These are phyloP conservation scores for Anaeramoeba flamelloides DNA, from an alignment of 78 protist genomes.

Conservation along the genomic window DNA sequence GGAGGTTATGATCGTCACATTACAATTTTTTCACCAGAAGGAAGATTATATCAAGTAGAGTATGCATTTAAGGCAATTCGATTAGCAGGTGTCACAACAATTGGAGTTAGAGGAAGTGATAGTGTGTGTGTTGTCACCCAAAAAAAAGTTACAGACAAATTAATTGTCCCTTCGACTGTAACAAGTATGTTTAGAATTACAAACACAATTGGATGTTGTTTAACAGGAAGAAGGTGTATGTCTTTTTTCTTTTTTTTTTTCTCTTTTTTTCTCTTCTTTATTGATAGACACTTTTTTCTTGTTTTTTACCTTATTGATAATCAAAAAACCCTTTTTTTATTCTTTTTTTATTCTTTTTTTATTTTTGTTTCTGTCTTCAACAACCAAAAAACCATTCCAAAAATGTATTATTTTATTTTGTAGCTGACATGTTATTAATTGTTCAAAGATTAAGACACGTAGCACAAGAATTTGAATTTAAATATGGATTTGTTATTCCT, in stretches of 20 bases:
- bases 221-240: conserved; percentile 67
- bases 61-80: conserved; percentile 88
- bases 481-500: conserved; percentile 29
- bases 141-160: conserved; percentile 80
- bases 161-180: conserved; percentile 57
- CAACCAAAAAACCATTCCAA: no score
- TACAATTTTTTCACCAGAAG: conserved; percentile 89
- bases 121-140: conserved; percentile 62
- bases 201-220: conserved; percentile 60
- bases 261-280: no score
- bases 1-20: conserved; percentile 87
- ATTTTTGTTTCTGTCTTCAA: no score
- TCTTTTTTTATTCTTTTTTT: background rate
- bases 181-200: conserved; percentile 62
- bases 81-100: conserved; percentile 54
- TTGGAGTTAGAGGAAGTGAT: conserved; percentile 79
- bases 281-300: no score
- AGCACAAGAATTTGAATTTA: conserved; percentile 67
- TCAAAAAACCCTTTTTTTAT: background rate
- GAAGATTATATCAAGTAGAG: conserved; percentile 86
- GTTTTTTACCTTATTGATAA: no score
- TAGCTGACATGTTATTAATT: conserved; percentile 63
- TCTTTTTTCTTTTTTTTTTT: no score
- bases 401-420: no score
- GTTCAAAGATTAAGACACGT: conserved; percentile 63